These are phyloP conservation scores for Cryptococcus maquisensis DNA, from an alignment of 1,284 basidiomycete genomes.

Conservation along the genomic window DNA sequence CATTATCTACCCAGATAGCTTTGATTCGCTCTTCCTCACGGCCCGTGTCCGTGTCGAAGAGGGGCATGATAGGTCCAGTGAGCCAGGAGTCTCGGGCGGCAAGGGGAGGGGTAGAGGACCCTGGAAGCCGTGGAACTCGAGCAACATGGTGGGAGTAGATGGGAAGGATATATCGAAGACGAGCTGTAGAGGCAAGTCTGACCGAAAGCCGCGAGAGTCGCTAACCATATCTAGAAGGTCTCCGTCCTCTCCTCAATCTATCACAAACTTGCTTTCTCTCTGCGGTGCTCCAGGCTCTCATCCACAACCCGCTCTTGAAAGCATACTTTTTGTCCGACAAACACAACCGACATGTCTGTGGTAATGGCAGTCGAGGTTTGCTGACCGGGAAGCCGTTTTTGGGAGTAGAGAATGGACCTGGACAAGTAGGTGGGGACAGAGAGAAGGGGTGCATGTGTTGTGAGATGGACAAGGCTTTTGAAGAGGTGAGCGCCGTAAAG, in stretches of 20 bases:
- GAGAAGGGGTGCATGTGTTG: conserved; percentile 79
- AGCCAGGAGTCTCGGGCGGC: conserved; percentile 53
- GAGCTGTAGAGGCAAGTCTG: conserved; percentile 32
- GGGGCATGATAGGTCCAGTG: conserved; percentile 53
- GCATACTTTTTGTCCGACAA: conserved; percentile 82
- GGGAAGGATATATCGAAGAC: conserved; percentile 12
- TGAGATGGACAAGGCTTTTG: conserved; percentile 88
- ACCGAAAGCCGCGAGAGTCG: no score
- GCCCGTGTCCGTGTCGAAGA: conserved; percentile 55
- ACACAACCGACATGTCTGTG: conserved; percentile 43
- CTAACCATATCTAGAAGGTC: conserved; percentile 52
- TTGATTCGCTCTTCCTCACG: conserved; percentile 50
- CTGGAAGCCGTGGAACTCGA: conserved; percentile 30
- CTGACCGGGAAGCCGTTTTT: conserved; percentile 32
- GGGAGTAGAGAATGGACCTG: conserved; percentile 13
- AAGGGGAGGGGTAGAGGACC: conserved; percentile 29
- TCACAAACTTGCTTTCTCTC: conserved; percentile 90
- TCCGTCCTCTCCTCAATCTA: conserved; percentile 83
- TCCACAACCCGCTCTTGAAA: conserved; percentile 85
- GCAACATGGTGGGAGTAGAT: conserved; percentile 14
- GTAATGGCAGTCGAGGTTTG: conserved; percentile 30
- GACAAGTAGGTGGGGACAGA: conserved; percentile 27
- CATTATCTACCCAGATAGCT: conserved; percentile 54
- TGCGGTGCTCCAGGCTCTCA: conserved; percentile 84
- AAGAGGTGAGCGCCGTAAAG: conserved; percentile 58